A percentile compares a stretch with the other conserved stretches of the same genome.
Conservation (phyloP, 371 early-diverging fungal genomes). For the Mortierella sp. region DNA sequence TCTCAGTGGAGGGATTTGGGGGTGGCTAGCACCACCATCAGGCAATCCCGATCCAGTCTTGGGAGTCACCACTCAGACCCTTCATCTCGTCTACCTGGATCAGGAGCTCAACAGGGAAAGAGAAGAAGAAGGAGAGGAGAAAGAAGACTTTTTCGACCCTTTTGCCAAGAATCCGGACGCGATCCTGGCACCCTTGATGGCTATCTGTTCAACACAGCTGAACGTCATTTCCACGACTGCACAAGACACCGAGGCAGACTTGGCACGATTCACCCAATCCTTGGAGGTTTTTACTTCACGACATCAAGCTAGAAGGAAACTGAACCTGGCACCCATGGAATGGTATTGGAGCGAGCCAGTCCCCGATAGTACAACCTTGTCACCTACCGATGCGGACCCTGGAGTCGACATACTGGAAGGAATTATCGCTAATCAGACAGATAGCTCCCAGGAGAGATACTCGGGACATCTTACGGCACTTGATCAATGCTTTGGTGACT, state of each 20-base stretch:
- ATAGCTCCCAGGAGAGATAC: background rate
- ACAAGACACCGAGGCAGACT: conserved; percentile 8
- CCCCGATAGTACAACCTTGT: background rate
- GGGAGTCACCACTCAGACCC: background rate
- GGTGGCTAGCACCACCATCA: conserved; percentile 6
- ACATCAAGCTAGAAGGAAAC: background rate
- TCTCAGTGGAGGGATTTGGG: conserved; percentile 17
- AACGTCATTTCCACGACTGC: conserved; percentile 16
- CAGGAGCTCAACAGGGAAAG: background rate
- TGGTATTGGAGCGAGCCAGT: conserved; percentile 15
- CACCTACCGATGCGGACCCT: background rate
- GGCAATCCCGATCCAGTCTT: background rate
- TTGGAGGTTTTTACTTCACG: conserved; percentile 1
- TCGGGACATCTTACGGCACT: background rate
- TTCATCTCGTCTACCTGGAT: conserved; percentile 1
- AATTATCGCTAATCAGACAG: background rate
- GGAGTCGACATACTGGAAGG: background rate
- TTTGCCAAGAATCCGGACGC: background rate
- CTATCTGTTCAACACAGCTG: conserved; percentile 20
- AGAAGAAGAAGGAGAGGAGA: background rate
- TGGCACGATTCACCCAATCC: conserved; percentile 1
- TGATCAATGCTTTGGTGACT: conserved; percentile 2
- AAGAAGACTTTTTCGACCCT: background rate
- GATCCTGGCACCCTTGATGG: conserved; percentile 7
- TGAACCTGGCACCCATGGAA: background rate